Base-by-base conservation (phyloP, 23 red algal genomes). In the Cyanidioschyzon merolae region DNA sequence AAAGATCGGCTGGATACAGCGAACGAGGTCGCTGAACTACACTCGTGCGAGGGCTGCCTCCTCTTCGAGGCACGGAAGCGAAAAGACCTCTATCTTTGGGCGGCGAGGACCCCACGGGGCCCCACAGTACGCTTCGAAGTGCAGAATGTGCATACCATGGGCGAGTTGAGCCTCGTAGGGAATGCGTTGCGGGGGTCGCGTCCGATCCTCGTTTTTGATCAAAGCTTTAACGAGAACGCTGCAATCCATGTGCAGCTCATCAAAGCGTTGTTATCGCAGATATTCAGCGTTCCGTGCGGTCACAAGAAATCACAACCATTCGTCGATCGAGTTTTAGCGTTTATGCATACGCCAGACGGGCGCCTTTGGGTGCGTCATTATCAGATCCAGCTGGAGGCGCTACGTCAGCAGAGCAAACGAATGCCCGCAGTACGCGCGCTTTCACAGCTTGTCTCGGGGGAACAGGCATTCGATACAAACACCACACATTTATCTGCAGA, bases 281-380 rank as follows among this genome's bases (percentile, higher is more conserved):
- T 58, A 26, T 96, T 96, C 68, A 59, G 82, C 21, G 63, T 84
- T 2, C 92, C 92, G 2, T 30, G 68, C 1, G 77, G 68, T 16
- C 87, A 96, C 59, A 68, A 85, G 0, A 79, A 85, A 29, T 80
- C 84, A 18, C 90, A 90, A 67, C 92, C 92, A 21, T 96, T 96
- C 54, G 83, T 96, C 39, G 92, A 96, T 75, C 92, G 90, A 38
- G 79, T 96, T 17, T 68, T 96, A 0, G 51, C 37, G 35, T 96
- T 96, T 77, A 37, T 88, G 35, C 76, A 90, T 1, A 88, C 90
- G 41, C 79, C 77, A 35, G 63, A 71, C 32, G 63, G n/a, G 29
- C 87, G 92, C n/a, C 80, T 96, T 30, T 96, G 92, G 92, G 78
- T 96, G 32, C 84, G 92, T 35, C 87, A 96, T 39, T 96, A 96